Percentiles rank a stretch among this genome's conserved stretches.
These are phyloP conservation scores for Ascochyta fabae DNA, from an alignment of 2,329 filamentous ascomycete genomes.

Conservation along the genomic window DNA sequence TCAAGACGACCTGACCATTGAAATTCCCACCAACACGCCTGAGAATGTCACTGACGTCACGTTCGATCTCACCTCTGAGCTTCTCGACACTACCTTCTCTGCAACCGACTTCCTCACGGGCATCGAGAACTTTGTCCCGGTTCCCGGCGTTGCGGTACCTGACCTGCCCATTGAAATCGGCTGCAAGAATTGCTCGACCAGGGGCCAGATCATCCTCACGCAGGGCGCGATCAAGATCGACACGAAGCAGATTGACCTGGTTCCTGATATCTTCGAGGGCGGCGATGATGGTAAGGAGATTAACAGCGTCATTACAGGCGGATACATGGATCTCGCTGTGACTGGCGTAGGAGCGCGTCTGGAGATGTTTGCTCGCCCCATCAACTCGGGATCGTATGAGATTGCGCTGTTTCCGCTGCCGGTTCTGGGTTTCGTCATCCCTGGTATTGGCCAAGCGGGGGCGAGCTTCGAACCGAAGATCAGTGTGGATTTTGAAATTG, in stretches of 20 bases:
- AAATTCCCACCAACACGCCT: slow-evolving; percentile 31
- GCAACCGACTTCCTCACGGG: slow-evolving; percentile 25
- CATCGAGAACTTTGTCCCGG: slow-evolving; percentile 16
- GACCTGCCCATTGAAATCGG: slow-evolving; percentile 39
- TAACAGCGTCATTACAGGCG: slow-evolving; percentile 39
- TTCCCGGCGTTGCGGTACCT: slow-evolving; percentile 12
- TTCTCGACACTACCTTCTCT: slow-evolving; percentile 35
- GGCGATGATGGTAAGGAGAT: slow-evolving; percentile 33
- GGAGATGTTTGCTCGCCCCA: slow-evolving; percentile 42
- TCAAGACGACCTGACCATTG: slow-evolving; percentile 17
- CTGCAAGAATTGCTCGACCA: slow-evolving; percentile 47
- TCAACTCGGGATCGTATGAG: slow-evolving; percentile 28
- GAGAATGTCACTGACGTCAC: slow-evolving; percentile 26
- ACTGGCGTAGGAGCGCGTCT: slow-evolving; percentile 43
- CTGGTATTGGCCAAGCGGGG: slow-evolving; percentile 46
- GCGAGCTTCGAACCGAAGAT: slow-evolving; percentile 43
- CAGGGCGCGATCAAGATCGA: slow-evolving; percentile 41
- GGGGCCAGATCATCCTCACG: slow-evolving; percentile 40
- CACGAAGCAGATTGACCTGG: slow-evolving; percentile 29
- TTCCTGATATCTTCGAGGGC: slow-evolving; percentile 33
- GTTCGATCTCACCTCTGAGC: slow-evolving; percentile 32
- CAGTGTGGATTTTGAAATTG: slow-evolving; percentile 35
- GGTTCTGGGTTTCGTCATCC: slow-evolving; percentile 43
- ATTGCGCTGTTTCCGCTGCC: slow-evolving; percentile 35
- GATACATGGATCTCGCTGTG: slow-evolving; percentile 43